A percentile compares a stretch with the other conserved stretches of the same genome.
Evolutionary conservation across 768 basidiomycete genomes (phyloP).

Genomic region (Boletus rubescentipes): DNA sequence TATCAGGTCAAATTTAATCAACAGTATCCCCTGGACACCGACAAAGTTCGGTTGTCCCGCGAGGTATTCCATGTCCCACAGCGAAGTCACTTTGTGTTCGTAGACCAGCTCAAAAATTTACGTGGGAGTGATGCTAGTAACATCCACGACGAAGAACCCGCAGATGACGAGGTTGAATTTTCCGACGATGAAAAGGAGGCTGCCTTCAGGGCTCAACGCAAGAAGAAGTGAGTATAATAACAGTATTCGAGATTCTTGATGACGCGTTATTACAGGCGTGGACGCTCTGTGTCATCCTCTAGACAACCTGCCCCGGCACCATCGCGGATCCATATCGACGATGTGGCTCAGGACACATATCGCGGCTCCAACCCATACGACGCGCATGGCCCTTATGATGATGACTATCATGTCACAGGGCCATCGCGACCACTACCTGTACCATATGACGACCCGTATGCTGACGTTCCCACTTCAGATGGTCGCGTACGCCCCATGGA

Average conservation of each 20-base stretch:
- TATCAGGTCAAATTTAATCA: conserved; percentile 85
- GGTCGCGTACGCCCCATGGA: background rate
- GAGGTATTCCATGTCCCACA: conserved; percentile 81
- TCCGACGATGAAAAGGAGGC: conserved; percentile 94
- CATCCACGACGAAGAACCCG: conserved; percentile 91
- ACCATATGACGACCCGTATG: conserved; percentile 81
- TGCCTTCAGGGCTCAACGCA: conserved; percentile 59
- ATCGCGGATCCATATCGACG: conserved; percentile 54
- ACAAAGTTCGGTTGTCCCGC: conserved; percentile 53
- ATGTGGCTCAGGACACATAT: conserved; percentile 45
- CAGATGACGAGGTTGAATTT: conserved; percentile 88
- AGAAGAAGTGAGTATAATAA: conserved; percentile 50
- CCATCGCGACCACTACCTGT: conserved; percentile 64
- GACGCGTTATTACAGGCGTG: conserved; percentile 42
- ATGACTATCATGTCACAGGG: conserved; percentile 50
- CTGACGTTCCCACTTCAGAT: conserved; percentile 42
- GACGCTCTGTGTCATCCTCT: conserved; percentile 52
- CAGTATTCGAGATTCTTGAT: background rate
- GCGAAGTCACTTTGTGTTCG: conserved; percentile 82
- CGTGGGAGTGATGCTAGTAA: conserved; percentile 96
- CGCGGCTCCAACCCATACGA: conserved; percentile 63
- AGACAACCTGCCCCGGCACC: conserved; percentile 54
- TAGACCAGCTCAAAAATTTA: conserved; percentile 61
- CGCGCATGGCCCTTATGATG: conserved; percentile 66
- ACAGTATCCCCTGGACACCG: conserved; percentile 57